Percentiles rank a stretch among this genome's conserved stretches.
Conservation (phyloP, 192 early-diverging fungal genomes). For the Linnemannia exigua region DNA sequence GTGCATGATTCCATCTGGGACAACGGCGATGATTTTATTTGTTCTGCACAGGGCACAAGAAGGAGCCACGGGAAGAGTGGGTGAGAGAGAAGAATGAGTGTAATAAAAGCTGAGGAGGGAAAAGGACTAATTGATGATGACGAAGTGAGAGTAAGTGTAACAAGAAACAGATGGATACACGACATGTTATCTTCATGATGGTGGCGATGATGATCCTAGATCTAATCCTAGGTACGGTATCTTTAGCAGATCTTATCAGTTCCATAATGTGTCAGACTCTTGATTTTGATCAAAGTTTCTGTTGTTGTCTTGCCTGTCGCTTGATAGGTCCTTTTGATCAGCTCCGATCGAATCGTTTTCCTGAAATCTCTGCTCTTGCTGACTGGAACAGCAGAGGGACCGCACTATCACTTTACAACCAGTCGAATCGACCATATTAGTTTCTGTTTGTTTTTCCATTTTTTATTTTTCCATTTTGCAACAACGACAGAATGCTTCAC, state of each 20-base stretch:
- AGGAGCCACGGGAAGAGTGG: background rate
- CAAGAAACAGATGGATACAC: background rate
- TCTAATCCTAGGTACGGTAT: no score
- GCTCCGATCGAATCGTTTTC: slow-evolving; percentile 7
- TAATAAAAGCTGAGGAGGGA: no score
- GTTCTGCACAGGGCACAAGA: background rate
- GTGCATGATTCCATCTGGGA: background rate
- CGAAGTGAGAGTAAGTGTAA: background rate
- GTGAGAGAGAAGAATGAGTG: background rate
- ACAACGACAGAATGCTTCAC: background rate
- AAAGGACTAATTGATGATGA: no score
- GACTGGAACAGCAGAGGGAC: no score
- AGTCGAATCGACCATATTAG: background rate
- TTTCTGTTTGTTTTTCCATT: no score
- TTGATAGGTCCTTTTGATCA: background rate
- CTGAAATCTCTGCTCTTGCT: background rate
- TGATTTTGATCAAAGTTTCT: background rate
- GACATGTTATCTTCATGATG: no score
- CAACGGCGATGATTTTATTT: background rate
- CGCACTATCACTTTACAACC: no score
- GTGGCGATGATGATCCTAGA: no score
- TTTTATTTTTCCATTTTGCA: background rate
- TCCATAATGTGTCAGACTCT: background rate
- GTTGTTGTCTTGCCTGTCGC: background rate
- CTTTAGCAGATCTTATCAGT: no score